These are phyloP conservation scores for Beauveria varroae DNA, from an alignment of 2,329 filamentous ascomycete species.

Conservation along the genomic window DNA sequence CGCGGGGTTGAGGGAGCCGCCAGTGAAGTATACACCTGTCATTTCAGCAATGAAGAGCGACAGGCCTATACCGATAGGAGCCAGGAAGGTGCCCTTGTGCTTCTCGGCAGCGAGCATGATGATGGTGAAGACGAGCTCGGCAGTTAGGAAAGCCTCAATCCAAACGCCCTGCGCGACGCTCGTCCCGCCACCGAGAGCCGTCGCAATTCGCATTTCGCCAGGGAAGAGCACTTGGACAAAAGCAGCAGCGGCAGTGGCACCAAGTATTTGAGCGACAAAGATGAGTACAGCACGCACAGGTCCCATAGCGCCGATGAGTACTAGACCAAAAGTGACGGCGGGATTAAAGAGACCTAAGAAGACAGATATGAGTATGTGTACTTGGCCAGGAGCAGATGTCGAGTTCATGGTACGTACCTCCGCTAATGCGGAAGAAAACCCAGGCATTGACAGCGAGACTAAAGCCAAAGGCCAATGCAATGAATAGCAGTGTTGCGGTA, in stretches of 20 bases:
- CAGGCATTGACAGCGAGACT: conserved; percentile 39
- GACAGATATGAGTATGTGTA: not conserved
- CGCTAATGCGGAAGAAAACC: conserved; percentile 40
- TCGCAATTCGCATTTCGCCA: conserved; percentile 27
- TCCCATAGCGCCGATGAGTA: conserved; percentile 40
- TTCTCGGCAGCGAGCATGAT: conserved; percentile 47
- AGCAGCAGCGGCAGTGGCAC: conserved; percentile 14
- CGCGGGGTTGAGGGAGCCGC: conserved; percentile 40
- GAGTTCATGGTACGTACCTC: conserved; percentile 13
- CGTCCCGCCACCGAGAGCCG: conserved; percentile 31
- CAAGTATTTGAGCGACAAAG: conserved; percentile 13
- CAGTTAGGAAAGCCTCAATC: conserved; percentile 42
- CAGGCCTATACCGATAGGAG: conserved; percentile 40
- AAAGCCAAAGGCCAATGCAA: conserved; percentile 34
- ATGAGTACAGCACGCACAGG: conserved; percentile 32
- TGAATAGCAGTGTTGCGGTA: conserved; percentile 34
- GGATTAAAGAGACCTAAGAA: conserved; percentile 26
- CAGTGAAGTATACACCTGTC: conserved; percentile 40
- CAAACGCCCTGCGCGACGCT: conserved; percentile 38
- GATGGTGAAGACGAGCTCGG: conserved; percentile 40
- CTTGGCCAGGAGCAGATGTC: too few relatives aligned
- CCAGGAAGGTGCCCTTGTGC: conserved; percentile 39
- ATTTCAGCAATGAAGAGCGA: conserved; percentile 38
- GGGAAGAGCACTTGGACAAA: conserved; percentile 16
- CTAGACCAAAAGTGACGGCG: conserved; percentile 42